Percentiles rank a stretch among this genome's conserved stretches.
These are phyloP conservation scores for Diaporthe ampelina DNA, from an alignment of 2,329 filamentous ascomycete genomes.

Conservation along the genomic window DNA sequence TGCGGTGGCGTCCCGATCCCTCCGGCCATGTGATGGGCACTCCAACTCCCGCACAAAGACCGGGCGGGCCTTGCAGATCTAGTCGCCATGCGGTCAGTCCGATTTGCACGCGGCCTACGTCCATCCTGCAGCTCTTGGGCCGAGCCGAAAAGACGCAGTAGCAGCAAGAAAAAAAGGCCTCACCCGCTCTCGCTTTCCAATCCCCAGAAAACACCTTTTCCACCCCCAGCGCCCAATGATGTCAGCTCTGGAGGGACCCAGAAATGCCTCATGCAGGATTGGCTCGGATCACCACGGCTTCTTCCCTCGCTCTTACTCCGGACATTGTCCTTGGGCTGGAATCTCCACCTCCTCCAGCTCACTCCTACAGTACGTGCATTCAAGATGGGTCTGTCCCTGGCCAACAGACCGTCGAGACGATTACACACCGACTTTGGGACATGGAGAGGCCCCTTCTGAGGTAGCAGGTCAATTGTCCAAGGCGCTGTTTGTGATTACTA, in stretches of 20 bases:
- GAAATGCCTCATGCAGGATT: conserved; percentile 37
- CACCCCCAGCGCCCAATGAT: conserved; percentile 33
- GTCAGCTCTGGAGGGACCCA: conserved; percentile 31
- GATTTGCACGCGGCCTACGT: conserved; percentile 28
- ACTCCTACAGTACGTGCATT: conserved; percentile 2
- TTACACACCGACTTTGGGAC: conserved; percentile 33
- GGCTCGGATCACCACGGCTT: conserved; percentile 38
- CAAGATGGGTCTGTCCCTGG: background rate
- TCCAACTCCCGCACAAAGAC: background rate
- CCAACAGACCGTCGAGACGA: background rate
- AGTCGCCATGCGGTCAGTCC: conserved; percentile 31
- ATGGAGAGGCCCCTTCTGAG: background rate
- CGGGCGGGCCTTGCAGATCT: conserved; percentile 24
- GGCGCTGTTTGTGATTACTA: background rate
- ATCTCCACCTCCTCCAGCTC: conserved; percentile 26
- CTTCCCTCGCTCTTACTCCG: conserved; percentile 40
- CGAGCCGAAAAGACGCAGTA: conserved; percentile 14
- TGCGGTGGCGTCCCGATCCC: conserved; percentile 25
- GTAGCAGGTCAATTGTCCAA: background rate
- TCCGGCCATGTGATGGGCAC: conserved; percentile 1
- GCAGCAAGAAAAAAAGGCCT: conserved; percentile 31
- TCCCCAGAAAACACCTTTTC: conserved; percentile 38
- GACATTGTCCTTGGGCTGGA: conserved; percentile 35
- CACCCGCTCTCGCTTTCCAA: conserved; percentile 18
- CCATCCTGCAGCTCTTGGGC: conserved; percentile 21